Evolutionary conservation across 1,284 basidiomycete species (phyloP), one percentile per base, ranked within the genome.

Genomic region (Ustilago shanxiensis): DNA sequence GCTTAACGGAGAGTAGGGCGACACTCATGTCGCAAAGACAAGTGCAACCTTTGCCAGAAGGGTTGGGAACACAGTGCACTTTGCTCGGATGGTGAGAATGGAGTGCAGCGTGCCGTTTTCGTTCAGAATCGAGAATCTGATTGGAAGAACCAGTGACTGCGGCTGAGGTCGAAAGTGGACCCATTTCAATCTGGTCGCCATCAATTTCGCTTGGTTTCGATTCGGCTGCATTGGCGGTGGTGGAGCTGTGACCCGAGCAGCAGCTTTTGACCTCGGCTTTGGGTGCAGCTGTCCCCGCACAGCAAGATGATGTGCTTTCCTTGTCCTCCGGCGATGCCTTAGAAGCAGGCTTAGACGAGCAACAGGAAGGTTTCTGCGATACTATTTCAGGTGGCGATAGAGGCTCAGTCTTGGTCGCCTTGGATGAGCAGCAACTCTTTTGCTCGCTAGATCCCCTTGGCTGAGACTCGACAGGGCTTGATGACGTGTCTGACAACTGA

Each of bases 1-100:
- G 72, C 50, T 80, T 77, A 24, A 85, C 75, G 35, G 70, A 80
- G 33, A 85, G 70, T 14, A 85, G 66, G 7, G 83, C 80, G 1
- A 85, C 80, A 18, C 71, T 69, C 52, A 77, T 79, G 29, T 83
- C 79, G 67, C 84, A 84, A 1, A 81, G 79, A 50, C 84, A 86
- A 6, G 83, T 83, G 49, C 84, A 86, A 2, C 80, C 83, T 26
- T 76, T 79, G 24, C 84, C 84, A 26, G 53, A 69, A 1, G 84
- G 84, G 53, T 84, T 82, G 22, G 84, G 84, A 3, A 86, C 83
- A 64, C 84, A 86, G 56, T 85, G 81, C 26, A 86, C 83, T 57
- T 79, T 80, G 72, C 68, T 59, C 2, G 70, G 75, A 20, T 66
- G 69, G n/a, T 71, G 70, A 14, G 60, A 29, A 18, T 72, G 70